Evolutionary conservation across 2,329 filamentous ascomycete genomes (phyloP).

Genomic region (Calonectria pseudoturangicola): DNA sequence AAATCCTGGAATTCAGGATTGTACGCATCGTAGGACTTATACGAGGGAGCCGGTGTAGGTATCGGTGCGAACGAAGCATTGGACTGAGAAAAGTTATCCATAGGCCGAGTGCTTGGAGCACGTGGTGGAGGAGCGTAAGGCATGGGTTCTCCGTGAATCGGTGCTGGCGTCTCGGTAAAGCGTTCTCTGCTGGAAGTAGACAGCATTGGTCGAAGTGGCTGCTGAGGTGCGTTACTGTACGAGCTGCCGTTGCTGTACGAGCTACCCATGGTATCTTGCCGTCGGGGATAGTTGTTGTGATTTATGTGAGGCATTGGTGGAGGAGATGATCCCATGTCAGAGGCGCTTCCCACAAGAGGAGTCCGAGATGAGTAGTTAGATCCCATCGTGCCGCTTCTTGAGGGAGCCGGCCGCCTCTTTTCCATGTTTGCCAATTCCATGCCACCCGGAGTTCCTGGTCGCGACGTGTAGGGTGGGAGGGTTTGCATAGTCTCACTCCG

Average conservation of each 20-base stretch:
- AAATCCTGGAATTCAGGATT: conserved; percentile 55
- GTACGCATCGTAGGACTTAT: conserved; percentile 56
- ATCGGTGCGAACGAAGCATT: conserved; percentile 34
- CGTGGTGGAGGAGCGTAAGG: conserved; percentile 59
- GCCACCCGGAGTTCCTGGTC: conserved; percentile 72
- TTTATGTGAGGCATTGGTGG: conserved; percentile 58
- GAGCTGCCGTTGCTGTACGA: conserved; percentile 61
- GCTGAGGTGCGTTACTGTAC: conserved; percentile 57
- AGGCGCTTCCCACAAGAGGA: conserved; percentile 76
- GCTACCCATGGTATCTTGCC: conserved; percentile 60
- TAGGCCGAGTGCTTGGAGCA: conserved; percentile 57
- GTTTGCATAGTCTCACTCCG: conserved; percentile 78
- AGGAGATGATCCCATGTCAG: conserved; percentile 74
- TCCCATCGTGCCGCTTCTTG: conserved; percentile 71
- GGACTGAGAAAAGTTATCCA: conserved; percentile 56
- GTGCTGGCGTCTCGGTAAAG: conserved; percentile 57
- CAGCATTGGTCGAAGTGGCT: conserved; percentile 44
- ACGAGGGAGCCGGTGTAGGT: conserved; percentile 40
- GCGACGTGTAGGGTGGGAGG: conserved; percentile 77
- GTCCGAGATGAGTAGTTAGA: conserved; percentile 80
- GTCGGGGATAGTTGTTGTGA: conserved; percentile 53
- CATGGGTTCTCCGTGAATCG: conserved; percentile 53
- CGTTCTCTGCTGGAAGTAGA: conserved; percentile 39
- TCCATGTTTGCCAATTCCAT: conserved; percentile 72
- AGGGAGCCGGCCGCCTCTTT: conserved; percentile 69